These are phyloP conservation scores for Colletotrichum cuscutae DNA, from an alignment of 2,329 filamentous ascomycete species.

Conservation along the genomic window DNA sequence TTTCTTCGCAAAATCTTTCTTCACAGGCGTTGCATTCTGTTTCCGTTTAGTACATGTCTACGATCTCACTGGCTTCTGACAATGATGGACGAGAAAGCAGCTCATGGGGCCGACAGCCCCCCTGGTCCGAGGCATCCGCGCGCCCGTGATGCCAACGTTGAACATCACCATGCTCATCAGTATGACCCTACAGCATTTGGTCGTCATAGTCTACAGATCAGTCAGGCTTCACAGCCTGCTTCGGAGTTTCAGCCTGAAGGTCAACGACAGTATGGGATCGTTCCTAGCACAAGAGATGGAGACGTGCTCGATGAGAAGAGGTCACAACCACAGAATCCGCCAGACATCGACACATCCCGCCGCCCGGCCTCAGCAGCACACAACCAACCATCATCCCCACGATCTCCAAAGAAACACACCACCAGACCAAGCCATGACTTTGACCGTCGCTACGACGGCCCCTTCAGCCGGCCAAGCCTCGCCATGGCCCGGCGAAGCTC, in stretches of 20 bases:
- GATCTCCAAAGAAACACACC: background rate
- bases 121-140: conserved; percentile 7
- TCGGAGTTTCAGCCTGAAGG: background rate
- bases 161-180: background rate
- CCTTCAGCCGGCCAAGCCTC: conserved; percentile 27
- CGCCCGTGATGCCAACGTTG: too few species aligned
- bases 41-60: too few species aligned
- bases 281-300: background rate
- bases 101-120: background rate
- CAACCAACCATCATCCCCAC: background rate
- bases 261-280: background rate
- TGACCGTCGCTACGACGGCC: conserved; percentile 33
- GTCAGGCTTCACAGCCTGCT: background rate
- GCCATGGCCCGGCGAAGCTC: conserved; percentile 12
- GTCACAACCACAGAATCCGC: background rate
- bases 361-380: background rate
- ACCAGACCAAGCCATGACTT: conserved; percentile 30
- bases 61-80: background rate
- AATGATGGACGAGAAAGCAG: conserved; percentile 17
- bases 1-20: background rate
- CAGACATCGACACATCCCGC: background rate
- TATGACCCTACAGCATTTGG: background rate
- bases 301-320: conserved; percentile 8
- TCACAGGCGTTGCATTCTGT: too few species aligned
- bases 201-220: conserved; percentile 28